Evolutionary conservation across 768 basidiomycete genomes (phyloP).

Genomic region (Termitomyces sp.): DNA sequence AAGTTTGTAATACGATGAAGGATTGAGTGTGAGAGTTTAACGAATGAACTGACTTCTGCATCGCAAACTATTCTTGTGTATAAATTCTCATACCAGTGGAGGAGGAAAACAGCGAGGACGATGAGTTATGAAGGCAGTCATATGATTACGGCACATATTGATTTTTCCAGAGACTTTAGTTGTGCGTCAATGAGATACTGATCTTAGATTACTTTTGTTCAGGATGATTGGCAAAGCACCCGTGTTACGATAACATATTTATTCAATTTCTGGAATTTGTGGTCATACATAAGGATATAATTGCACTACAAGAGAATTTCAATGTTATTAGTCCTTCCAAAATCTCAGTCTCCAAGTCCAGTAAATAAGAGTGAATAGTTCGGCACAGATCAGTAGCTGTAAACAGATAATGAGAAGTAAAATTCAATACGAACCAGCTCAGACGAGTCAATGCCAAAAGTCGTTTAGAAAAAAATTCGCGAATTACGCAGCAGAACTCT

Average conservation of each 20-base stretch:
- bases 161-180: too few species aligned
- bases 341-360: too few species aligned
- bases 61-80: conserved; percentile 92
- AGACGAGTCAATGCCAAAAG: neutral
- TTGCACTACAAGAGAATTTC: neutral
- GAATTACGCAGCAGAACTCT: neutral
- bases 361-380: neutral
- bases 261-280: too few species aligned
- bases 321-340: neutral
- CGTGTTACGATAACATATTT: too few species aligned
- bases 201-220: too few species aligned
- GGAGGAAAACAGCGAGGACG: too few species aligned
- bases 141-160: too few species aligned
- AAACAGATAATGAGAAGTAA: neutral
- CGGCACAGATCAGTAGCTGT: neutral
- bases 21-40: conserved; percentile 32
- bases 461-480: neutral
- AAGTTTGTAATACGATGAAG: conserved; percentile 80
- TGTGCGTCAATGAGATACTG: too few species aligned
- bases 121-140: too few species aligned
- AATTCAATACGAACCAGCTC: neutral
- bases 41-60: conserved; percentile 49
- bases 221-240: too few species aligned
- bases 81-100: too few species aligned
- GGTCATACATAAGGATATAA: too few species aligned